A percentile compares a stretch with the other conserved stretches of the same genome.
Conservation (phyloP, 352 stramenopile species). For the Globisporangium carolinianum region DNA sequence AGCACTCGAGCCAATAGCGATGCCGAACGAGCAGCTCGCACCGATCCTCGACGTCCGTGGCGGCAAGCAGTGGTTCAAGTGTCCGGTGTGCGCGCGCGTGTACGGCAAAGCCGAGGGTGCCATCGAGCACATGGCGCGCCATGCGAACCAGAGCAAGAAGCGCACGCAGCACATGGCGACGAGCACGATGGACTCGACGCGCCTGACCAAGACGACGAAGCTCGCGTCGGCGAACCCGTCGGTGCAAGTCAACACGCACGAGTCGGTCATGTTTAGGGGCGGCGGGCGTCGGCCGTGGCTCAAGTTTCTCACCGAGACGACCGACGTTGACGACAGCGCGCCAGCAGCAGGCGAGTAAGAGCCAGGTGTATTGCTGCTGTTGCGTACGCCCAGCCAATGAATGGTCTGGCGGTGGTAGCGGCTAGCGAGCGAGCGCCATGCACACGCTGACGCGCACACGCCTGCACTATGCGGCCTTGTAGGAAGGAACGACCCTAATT, state of each 20-base stretch:
- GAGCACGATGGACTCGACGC: slow-evolving; percentile 72
- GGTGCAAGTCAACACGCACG: slow-evolving; percentile 84
- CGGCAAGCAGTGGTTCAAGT: slow-evolving; percentile 85
- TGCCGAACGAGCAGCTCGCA: slow-evolving; percentile 45
- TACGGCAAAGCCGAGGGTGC: slow-evolving; percentile 75
- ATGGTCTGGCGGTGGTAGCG: too few relatives aligned
- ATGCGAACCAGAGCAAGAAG: slow-evolving; percentile 85
- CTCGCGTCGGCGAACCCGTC: slow-evolving; percentile 82
- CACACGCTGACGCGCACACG: background rate
- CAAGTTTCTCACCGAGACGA: slow-evolving; percentile 48
- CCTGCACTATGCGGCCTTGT: background rate
- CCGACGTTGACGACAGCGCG: slow-evolving; percentile 16
- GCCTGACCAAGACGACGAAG: slow-evolving; percentile 68
- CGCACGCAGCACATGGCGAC: slow-evolving; percentile 83
- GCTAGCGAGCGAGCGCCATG: background rate
- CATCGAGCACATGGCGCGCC: slow-evolving; percentile 71
- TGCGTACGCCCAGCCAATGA: too few relatives aligned
- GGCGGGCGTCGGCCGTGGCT: slow-evolving; percentile 69
- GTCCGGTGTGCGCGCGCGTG: slow-evolving; percentile 65
- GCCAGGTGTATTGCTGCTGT: too few relatives aligned
- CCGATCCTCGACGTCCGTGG: slow-evolving; percentile 73
- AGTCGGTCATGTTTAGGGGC: slow-evolving; percentile 80
- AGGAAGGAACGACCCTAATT: slow-evolving; percentile 13
- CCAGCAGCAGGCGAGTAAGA: slow-evolving; percentile 5
- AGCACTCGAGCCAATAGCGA: slow-evolving; percentile 57